Conservation (phyloP, 2,329 filamentous ascomycete species). For the Aureobasidium leucospermi region DNA sequence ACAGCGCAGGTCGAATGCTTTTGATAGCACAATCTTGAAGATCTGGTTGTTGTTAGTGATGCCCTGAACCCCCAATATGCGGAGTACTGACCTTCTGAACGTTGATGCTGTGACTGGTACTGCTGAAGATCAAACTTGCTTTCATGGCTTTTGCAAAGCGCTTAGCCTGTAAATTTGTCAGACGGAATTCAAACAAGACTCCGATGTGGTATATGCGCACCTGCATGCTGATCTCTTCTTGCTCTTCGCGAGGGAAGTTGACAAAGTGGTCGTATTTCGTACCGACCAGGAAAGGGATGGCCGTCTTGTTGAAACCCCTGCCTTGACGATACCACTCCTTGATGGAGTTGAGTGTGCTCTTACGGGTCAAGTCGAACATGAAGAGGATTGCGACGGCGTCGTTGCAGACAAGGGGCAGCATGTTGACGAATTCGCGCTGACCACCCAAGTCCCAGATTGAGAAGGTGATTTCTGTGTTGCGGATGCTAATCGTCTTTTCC, state of each 20-base stretch:
- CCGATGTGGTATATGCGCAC: constrained; percentile 39
- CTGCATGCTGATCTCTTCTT: constrained; percentile 97
- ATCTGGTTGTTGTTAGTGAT: constrained; percentile 52
- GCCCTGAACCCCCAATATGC: not conserved
- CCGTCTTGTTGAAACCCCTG: constrained; percentile 97
- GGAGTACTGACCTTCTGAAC: constrained; percentile 74
- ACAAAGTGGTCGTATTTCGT: constrained; percentile 99
- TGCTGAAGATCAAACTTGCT: constrained; percentile 94
- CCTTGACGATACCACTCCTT: constrained; percentile 99
- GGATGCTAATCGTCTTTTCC: constrained; percentile 99
- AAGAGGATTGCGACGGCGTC: constrained; percentile 97
- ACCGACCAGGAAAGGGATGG: constrained; percentile 94
- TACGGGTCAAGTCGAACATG: constrained; percentile 98
- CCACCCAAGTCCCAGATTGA: constrained; percentile 98
- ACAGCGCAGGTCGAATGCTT: constrained; percentile 97
- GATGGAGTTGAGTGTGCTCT: constrained; percentile 97
- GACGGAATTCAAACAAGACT: not conserved
- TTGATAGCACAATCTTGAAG: constrained; percentile 98
- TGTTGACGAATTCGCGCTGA: constrained; percentile 98
- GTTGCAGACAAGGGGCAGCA: constrained; percentile 98
- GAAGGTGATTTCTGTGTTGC: constrained; percentile 98
- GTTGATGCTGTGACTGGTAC: constrained; percentile 98
- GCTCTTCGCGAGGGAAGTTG: constrained; percentile 93
- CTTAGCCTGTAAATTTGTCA: constrained; percentile 55
- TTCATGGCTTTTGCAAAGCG: constrained; percentile 98